Evolutionary conservation across 495 filamentous ascomycete species (phyloP), one percentile per base, ranked within the genome.

Genomic region (Podospora sp.): DNA sequence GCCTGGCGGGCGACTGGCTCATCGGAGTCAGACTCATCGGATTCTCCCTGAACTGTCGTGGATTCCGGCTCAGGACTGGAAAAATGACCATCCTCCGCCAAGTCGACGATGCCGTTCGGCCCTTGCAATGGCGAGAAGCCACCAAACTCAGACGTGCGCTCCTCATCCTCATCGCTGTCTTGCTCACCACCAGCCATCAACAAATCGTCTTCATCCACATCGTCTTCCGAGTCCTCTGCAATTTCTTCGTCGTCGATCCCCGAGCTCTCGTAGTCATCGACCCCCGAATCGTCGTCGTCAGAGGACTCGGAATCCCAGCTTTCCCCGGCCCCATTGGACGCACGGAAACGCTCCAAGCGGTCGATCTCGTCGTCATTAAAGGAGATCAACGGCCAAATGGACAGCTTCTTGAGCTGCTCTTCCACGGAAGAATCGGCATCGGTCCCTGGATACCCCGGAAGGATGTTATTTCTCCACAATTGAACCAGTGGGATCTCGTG

Each of bases 161-260:
- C 33, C 20, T 58, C 56, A 4, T 70, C 62, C 18, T 52, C 56
- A 16, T 57, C 61, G 21, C 65, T 66, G 25, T 52, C 24, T 2
- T 52, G 40, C 8, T 53, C 51, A 22, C 60, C 60, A 25, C 61
- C 65, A 8, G 65, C 40, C 6, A 74, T 69, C 8, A 65, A 18
- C 49, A 77, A 66, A 22, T 71, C 70, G n/a, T 72, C 62, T 20
- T 73, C 73, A n/a, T 53, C 59, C 21, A 51, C 65, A 6, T 63
- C 59, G 1, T 26, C 55, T 14, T 24, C 26, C 4, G 55, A 49
- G 1, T 67, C 58, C 16, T 73, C 70, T 27, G 40, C 62, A 7
- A 75, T 70, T 0, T 67, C 66, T 0, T 62, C 71, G 63, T 76
- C 76, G 62, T 76, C 71, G 24, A 78, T 78, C 0, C 76, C 76